Evolutionary conservation across 495 filamentous ascomycete genomes (phyloP), one percentile per base, ranked within the genome.

Genomic region (Hypoxylon fuscum): DNA sequence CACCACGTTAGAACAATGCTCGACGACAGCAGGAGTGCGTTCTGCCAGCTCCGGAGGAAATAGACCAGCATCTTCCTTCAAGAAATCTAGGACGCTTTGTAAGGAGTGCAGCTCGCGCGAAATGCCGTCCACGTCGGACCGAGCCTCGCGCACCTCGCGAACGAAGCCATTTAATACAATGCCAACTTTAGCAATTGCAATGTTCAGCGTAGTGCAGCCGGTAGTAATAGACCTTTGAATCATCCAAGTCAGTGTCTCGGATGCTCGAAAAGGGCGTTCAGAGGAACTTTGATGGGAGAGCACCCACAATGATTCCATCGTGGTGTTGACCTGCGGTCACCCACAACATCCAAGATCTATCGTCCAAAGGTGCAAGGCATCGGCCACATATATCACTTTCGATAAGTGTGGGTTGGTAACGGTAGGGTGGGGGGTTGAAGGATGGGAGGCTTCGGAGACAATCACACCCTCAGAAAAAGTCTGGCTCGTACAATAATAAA

Each of bases 61-160:
- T 40, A 68, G 45, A 2, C 54, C 49, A 9, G 72, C 76, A 64
- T 83, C 80, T 45, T 82, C 76, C 14, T 74, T 72, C 21, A 83
- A 64, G 5, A 82, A 59, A 27, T 74, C 74, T 15, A 83, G 67
- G 3, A 79, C 69, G 23, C 68, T 73, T 46, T 77, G 71, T 44
- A 83, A 71, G 7, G 80, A 81, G 56, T 77, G 72, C n/a, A 84
- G 67, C 49, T 83, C 79, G 55, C 74, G 72, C 18, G 79, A 78
- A 14, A 83, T 70, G 49, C 60, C 68, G 42, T 82, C 77, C 10
- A 81, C 58, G 11, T 83, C 80, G 40, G 72, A 62, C 14, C 79
- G 69, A 2, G 77, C 76, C 51, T 79, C 79, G 22, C 79, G 79
- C 0, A 83, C 74, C 12, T 79, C 75, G 4, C 76, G 75, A 6